Evolutionary conservation across 768 basidiomycete genomes (phyloP), one percentile per base, ranked within the genome.

Genomic region (Panus rudis): DNA sequence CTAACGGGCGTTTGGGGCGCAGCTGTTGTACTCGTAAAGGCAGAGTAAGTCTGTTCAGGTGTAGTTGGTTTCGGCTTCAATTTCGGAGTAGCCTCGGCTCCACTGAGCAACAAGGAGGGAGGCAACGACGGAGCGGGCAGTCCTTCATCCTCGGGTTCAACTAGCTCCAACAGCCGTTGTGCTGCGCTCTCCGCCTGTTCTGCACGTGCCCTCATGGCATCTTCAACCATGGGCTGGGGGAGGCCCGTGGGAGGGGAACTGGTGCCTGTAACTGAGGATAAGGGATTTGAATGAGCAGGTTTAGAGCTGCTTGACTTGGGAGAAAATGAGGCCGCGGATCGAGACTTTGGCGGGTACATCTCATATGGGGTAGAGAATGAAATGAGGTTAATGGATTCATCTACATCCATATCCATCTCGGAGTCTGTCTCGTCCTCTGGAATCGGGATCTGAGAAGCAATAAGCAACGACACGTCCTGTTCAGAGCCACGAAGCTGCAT

Each of bases 101-200:
- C 39, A 12, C 46, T 39, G 57, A 75, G 63, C 31, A 78, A 56
- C 28, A 86, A 57, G 0, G 79, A 76, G 11, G 67, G 57, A 1
- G 81, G 80, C 11, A 83, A 69, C 8, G 71, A 64, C 17, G 77
- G 75, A 46, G 75, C 68, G 33, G 65, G 70, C 43, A 63, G 57
- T 42, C 61, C 67, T 21, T 37, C 31, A 11, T 79, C 83, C 37
- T 89, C 87, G 12, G 83, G 77, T 48, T 91, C 87, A 11, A 88
- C 84, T 13, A 94, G 72, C 60, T 96, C 93, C 28, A 94, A 60
- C 21, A 97, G 64, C 38, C 89, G 76, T 58, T 90, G 84, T 1
- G 93, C 93, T 6, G 92, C 88, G 57, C 89, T 92, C 59, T 92
- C 89, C 0, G 93, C 93, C 58, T 96, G 93, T 52, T 88, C 87